phyloP scores from a whole-genome alignment of 257 asterid genomes.

The Solanum rostratum region DNA sequence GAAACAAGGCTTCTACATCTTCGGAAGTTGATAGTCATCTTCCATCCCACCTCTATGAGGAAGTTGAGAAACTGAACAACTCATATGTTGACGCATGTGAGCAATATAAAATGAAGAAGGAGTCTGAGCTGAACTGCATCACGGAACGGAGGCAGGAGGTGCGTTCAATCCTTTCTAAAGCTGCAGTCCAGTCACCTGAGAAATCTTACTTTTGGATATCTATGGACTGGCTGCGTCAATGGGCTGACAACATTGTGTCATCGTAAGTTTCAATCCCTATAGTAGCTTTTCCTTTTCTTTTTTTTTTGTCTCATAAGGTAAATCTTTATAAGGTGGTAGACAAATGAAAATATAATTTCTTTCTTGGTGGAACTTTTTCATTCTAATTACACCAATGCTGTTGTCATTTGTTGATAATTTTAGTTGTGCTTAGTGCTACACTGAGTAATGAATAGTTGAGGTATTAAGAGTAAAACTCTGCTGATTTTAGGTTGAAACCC shows the following conservation, averaged over 20 bases:
- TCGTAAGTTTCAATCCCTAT: constrained; percentile 35
- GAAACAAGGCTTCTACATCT: constrained; percentile 17
- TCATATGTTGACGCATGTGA: constrained; percentile 48
- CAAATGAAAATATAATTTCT: not conserved
- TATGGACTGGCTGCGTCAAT: constrained; percentile 92
- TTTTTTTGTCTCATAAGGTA: constrained; percentile 1
- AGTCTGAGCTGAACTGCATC: constrained; percentile 37
- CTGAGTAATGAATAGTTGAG: not conserved
- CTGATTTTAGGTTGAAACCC: not conserved
- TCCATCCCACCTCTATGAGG: constrained; percentile 64
- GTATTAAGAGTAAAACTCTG: not conserved
- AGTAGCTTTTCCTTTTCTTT: not conserved
- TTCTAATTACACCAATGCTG: not conserved
- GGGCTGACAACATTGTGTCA: constrained; percentile 74
- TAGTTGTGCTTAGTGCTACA: not conserved
- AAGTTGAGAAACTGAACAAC: constrained; percentile 48
- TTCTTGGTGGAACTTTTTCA: not conserved
- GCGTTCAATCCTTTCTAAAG: constrained; percentile 69
- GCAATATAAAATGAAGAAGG: constrained; percentile 59
- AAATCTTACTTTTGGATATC: constrained; percentile 76
- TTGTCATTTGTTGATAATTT: not conserved
- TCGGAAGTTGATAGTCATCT: constrained; percentile 27
- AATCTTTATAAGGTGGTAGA: not conserved
- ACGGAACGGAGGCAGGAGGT: constrained; percentile 75
- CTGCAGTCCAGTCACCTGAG: constrained; percentile 62